Base-by-base conservation (phyloP, 1,139 yeast species). In the Yamadazyma buinensis region DNA sequence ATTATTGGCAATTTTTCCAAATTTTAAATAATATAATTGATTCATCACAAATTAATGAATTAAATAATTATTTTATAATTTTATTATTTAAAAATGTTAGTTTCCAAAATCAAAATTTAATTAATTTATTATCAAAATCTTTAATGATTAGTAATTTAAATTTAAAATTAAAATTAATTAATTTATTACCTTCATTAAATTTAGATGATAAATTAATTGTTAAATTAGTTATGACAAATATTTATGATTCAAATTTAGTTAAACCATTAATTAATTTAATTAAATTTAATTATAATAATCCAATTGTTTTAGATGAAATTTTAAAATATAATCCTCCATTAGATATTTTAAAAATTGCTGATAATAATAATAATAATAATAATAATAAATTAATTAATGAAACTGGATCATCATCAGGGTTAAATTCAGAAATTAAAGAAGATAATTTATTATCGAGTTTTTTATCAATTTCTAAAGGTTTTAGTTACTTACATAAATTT, bases 1-100 rank as follows among this genome's bases (percentile, higher is more conserved):
- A 79, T 34, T 79, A 84, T 43, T 85, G 95, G 94, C 84, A 88
- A 47, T 74, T 90, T 46, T 85, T 86, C 57, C 87, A 83, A 39
- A 77, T 85, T 57, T 67, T 88, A 37, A 81, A 83, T 46, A 87
- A 86, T 48, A 75, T 90, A 38, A 71, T 86, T 23, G 78, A 75
- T 38, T 72, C 72, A 20, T 38, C 54, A n/a, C 36, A 30, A 13
- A 35, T 35, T 2, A 49, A 52, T 5, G 61, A 54, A 5, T 13
- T 44, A 6, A 70, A 68, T 33, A 84, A 78, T 36, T 83, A 76
- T 44, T 64, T 88, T 35, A 61, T 84, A 15, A 58, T 74, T 23
- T 54, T 74, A 3, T 67, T 84, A 21, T 65, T 90, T 41, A 72
- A 74, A 28, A 75, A 77, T 33, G 59, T 88, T 54, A 82, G 83